Evolutionary conservation across 2,329 filamentous ascomycete species (phyloP).

Genomic region (Cladosporium halotolerans): DNA sequence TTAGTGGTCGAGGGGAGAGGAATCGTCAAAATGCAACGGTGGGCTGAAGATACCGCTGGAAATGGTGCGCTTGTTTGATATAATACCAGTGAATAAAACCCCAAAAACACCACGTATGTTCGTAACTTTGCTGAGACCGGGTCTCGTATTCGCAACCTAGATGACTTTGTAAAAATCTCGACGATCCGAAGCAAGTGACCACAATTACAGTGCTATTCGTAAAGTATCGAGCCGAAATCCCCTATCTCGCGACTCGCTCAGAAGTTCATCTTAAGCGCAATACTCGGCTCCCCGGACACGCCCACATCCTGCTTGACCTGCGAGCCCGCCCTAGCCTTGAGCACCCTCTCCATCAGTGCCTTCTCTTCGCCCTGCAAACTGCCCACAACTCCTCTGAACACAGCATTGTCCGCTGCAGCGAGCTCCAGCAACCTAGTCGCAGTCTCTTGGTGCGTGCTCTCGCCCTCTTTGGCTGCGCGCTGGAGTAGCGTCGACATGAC

Average conservation of each 20-base stretch:
- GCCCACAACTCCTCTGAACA: conserved; percentile 69
- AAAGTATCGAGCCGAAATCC: too few relatives aligned
- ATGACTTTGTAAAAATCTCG: too few relatives aligned
- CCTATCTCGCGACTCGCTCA: background rate
- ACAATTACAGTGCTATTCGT: too few relatives aligned
- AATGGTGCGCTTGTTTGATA: too few relatives aligned
- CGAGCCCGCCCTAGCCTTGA: conserved; percentile 38
- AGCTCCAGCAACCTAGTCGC: conserved; percentile 73
- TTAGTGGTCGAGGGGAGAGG: too few relatives aligned
- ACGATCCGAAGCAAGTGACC: too few relatives aligned
- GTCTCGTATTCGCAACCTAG: too few relatives aligned
- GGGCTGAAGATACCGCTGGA: too few relatives aligned
- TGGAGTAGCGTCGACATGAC: conserved; percentile 71
- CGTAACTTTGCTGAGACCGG: too few relatives aligned
- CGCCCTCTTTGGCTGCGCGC: conserved; percentile 57
- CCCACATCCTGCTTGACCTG: conserved; percentile 36
- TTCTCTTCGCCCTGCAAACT: conserved; percentile 65
- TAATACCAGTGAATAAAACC: too few relatives aligned
- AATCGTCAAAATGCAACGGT: too few relatives aligned
- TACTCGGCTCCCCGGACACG: conserved; percentile 61
- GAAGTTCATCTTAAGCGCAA: conserved; percentile 94
- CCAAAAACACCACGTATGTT: too few relatives aligned
- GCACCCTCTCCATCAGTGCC: conserved; percentile 64
- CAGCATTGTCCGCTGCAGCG: conserved; percentile 64
- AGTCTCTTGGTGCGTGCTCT: conserved; percentile 58